Percentiles rank a stretch among this genome's conserved stretches.
Evolutionary conservation across 2,329 filamentous ascomycete genomes (phyloP).

Genomic region (Ophiostoma novo-ulmi): DNA sequence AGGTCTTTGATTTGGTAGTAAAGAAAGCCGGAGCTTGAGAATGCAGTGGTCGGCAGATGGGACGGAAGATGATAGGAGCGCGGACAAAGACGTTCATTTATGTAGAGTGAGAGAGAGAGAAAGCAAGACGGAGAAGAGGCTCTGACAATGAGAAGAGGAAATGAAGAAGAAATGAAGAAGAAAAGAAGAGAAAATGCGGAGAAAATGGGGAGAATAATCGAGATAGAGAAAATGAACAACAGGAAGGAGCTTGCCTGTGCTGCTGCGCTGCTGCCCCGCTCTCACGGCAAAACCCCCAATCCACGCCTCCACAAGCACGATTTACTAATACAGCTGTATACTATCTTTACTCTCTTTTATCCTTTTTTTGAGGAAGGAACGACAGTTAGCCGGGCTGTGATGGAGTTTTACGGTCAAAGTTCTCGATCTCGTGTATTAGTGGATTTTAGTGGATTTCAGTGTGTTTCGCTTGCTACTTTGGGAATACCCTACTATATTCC

Average conservation of each 20-base stretch:
- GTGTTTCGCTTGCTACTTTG: too few species aligned
- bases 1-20: conserved; percentile 21
- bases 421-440: background rate
- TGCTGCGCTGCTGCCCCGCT: background rate
- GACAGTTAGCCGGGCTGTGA: background rate
- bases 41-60: background rate
- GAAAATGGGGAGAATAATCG: background rate
- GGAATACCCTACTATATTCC: too few species aligned
- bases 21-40: background rate
- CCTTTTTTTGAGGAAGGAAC: background rate
- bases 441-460: too few species aligned
- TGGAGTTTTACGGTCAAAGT: background rate
- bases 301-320: background rate
- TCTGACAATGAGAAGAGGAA: background rate
- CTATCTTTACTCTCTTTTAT: background rate
- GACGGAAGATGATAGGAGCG: background rate
- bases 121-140: background rate
- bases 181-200: background rate
- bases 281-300: background rate
- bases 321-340: background rate
- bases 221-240: background rate
- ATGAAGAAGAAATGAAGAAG: background rate
- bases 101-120: background rate
- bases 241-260: background rate
- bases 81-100: conserved; percentile 7